A percentile compares a stretch with the other conserved stretches of the same genome.
Conservation (phyloP, 2,329 filamentous ascomycete genomes). For the Cadophora sp. region DNA sequence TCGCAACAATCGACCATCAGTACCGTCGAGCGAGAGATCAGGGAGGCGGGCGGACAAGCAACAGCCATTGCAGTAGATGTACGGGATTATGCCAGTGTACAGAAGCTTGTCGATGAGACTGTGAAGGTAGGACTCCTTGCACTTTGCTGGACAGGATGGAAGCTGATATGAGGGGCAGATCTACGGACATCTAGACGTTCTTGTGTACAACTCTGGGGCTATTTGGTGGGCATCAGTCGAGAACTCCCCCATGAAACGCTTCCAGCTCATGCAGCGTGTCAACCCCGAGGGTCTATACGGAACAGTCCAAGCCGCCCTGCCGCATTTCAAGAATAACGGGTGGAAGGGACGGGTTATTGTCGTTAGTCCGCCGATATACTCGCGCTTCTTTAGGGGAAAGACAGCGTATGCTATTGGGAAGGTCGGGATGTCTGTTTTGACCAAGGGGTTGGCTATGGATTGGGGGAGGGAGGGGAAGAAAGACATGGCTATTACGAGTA, state of each 20-base stretch:
- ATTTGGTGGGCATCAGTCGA: slow-evolving; percentile 84
- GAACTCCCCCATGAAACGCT: slow-evolving; percentile 76
- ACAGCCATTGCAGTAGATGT: slow-evolving; percentile 75
- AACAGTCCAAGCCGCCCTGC: slow-evolving; percentile 70
- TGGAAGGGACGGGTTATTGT: slow-evolving; percentile 74
- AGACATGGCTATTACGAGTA: slow-evolving; percentile 78
- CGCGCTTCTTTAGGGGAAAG: slow-evolving; percentile 84
- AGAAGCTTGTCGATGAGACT: slow-evolving; percentile 64
- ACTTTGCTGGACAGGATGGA: no score
- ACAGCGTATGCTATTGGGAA: slow-evolving; percentile 83
- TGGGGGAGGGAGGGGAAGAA: slow-evolving; percentile 65
- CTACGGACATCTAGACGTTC: slow-evolving; percentile 33
- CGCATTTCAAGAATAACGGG: slow-evolving; percentile 62
- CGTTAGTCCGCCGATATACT: slow-evolving; percentile 85
- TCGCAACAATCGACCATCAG: slow-evolving; percentile 77
- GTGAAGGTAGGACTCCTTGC: slow-evolving; percentile 48
- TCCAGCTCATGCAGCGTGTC: slow-evolving; percentile 77
- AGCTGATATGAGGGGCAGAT: slow-evolving; percentile 17
- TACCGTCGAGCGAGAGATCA: slow-evolving; percentile 80
- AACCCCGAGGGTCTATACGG: slow-evolving; percentile 81
- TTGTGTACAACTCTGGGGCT: slow-evolving; percentile 84
- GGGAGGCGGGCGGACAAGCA: slow-evolving; percentile 66
- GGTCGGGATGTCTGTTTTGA: slow-evolving; percentile 81
- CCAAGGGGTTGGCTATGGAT: slow-evolving; percentile 84
- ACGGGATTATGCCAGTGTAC: slow-evolving; percentile 66